Evolutionary conservation across 2,329 filamentous ascomycete species (phyloP).

Genomic region (Botryotinia convoluta): DNA sequence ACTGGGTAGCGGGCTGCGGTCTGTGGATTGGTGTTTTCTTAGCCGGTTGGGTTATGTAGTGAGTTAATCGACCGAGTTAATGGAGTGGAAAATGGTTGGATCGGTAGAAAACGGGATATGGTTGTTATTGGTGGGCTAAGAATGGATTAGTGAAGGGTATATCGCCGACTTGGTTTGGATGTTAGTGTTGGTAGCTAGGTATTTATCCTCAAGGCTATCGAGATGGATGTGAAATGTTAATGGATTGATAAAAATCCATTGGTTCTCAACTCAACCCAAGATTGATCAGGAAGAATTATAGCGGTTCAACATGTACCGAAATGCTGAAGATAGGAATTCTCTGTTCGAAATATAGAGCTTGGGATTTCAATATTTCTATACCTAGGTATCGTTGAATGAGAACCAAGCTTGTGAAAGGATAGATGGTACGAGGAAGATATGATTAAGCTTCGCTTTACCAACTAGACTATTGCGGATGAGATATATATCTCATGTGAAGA

Average conservation of each 20-base stretch:
- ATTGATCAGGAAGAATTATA: too few species aligned
- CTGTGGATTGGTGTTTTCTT: neutral
- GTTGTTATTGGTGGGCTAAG: neutral
- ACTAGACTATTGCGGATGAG: neutral
- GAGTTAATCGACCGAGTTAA: neutral
- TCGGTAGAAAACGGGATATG: rapidly evolving
- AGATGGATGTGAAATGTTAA: neutral
- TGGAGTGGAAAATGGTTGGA: neutral
- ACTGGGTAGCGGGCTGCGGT: neutral
- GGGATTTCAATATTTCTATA: neutral
- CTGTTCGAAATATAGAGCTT: neutral
- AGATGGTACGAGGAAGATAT: neutral
- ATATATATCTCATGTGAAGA: neutral
- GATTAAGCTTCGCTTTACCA: too few species aligned
- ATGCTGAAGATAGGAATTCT: neutral
- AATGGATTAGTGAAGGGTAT: neutral
- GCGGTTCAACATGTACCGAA: neutral
- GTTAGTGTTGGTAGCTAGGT: neutral
- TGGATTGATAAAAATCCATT: neutral
- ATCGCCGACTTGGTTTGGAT: neutral
- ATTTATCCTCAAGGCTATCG: too few species aligned
- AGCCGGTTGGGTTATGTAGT: neutral
- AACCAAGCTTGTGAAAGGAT: neutral
- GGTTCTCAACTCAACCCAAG: neutral
- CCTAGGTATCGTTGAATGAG: neutral